Evolutionary conservation across 768 basidiomycete genomes (phyloP), one percentile per base, ranked within the genome.

Genomic region (Amanita molliuscula): DNA sequence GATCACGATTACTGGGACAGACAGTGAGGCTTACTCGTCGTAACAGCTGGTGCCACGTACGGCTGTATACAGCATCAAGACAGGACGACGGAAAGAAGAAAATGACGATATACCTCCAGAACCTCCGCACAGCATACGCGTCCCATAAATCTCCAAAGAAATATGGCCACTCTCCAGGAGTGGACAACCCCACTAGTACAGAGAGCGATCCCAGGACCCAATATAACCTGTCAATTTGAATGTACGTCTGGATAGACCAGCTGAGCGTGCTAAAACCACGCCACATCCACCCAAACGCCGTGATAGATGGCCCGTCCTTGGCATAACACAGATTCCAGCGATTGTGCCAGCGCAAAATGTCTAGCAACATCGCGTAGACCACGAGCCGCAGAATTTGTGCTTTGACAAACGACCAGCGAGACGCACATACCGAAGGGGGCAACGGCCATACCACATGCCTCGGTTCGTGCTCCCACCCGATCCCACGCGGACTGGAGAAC

Each of bases 401-500:
- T 34, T 44, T 50, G 41, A 50, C 31, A 43, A 50, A 50, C 4
- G 40, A 23, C 41, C 41, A 25, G 50, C 25, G 53, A 8, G 16
- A 66, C 55, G 50, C 67, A 67, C 44, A 37, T 48, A 26, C 31
- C 40, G 38, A 61, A 61, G 10, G 56, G 52, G 11, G 55, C 36
- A 28, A 53, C 60, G n/a, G 53, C 43, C 13, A 63, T 59, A 26
- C 48, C 53, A 57, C 48, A 45, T 55, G 26, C 16, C 52, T 54
- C 2, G 61, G 58, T 52, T 65, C 63, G 37, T 66, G 64, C 15
- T 59, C 55, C 67, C 67, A 70, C 28, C 67, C 62, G 6, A 70
- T 59, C 13, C 68, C 66, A 29, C 69, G 60, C 1, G 65, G 61
- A 35, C 61, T 67, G 33, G 56, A 54, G 35, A 61, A 58, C 13